Evolutionary conservation across 2,329 filamentous ascomycete species (phyloP).

Genomic region (Chrysosporium keratinophilum): DNA sequence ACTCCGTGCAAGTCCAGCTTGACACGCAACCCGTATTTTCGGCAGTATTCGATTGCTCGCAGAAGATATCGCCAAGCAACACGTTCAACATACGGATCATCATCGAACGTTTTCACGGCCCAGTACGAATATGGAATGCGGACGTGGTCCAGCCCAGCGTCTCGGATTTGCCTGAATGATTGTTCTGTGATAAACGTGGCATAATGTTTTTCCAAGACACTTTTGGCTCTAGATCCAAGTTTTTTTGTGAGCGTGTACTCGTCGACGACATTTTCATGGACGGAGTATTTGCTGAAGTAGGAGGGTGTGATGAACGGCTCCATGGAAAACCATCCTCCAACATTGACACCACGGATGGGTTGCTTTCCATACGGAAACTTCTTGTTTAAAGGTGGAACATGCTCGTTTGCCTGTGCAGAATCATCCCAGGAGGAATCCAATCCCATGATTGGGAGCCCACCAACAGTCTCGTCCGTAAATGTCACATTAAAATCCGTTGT

Average conservation of each 20-base stretch:
- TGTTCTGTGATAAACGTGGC: slow-evolving; percentile 74
- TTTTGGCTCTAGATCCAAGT: slow-evolving; percentile 56
- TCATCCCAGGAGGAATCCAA: slow-evolving; percentile 81
- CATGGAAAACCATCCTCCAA: slow-evolving; percentile 87
- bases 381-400: slow-evolving; percentile 67
- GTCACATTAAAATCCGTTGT: slow-evolving; percentile 89
- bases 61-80: slow-evolving; percentile 90
- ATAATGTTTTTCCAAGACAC: slow-evolving; percentile 81
- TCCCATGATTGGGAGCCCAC: slow-evolving; percentile 83
- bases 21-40: slow-evolving; percentile 81
- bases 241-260: slow-evolving; percentile 70
- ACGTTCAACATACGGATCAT: slow-evolving; percentile 76
- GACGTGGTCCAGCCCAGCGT: slow-evolving; percentile 90
- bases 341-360: slow-evolving; percentile 79
- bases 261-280: slow-evolving; percentile 60
- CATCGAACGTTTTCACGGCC: slow-evolving; percentile 75
- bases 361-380: slow-evolving; percentile 66
- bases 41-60: slow-evolving; percentile 83
- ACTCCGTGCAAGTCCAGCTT: slow-evolving; percentile 90
- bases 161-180: slow-evolving; percentile 73
- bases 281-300: slow-evolving; percentile 60
- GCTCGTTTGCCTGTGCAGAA: slow-evolving; percentile 61
- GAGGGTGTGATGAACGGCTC: slow-evolving; percentile 96
- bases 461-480: slow-evolving; percentile 75
- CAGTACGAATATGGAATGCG: slow-evolving; percentile 93